A percentile compares a stretch with the other conserved stretches of the same genome.
Conservation (phyloP, 306 rosid species). For the Carpinus fangiana region DNA sequence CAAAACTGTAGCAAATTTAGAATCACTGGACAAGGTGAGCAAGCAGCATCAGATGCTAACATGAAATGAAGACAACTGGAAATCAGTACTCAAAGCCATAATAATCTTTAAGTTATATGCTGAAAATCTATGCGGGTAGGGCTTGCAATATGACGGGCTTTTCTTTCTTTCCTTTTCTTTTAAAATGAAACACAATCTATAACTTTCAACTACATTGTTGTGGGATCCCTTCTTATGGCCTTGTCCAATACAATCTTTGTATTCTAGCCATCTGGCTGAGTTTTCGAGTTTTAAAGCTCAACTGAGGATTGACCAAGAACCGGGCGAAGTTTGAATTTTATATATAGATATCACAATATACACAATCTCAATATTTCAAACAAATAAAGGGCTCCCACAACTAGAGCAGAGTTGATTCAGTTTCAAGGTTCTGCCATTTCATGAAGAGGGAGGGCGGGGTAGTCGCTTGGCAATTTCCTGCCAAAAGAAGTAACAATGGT, state of each 20-base stretch:
- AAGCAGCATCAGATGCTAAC: too few relatives aligned
- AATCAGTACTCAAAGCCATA: too few relatives aligned
- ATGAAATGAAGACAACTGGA: too few relatives aligned
- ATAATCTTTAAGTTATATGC: too few relatives aligned
- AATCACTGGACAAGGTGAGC: too few relatives aligned
- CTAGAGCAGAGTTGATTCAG: not conserved
- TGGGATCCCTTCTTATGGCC: not conserved
- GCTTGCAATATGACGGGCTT: too few relatives aligned
- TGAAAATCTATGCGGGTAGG: too few relatives aligned
- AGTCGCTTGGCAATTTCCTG: constrained; percentile 61
- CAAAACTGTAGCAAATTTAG: too few relatives aligned
- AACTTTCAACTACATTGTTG: not conserved
- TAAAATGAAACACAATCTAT: not conserved
- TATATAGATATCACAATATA: constrained; percentile 21
- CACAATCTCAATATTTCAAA: constrained; percentile 24
- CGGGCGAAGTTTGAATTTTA: not conserved
- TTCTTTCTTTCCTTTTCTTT: not conserved
- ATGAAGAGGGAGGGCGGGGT: constrained; percentile 45
- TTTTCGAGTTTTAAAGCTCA: not conserved
- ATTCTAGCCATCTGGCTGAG: not conserved
- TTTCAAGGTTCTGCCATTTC: constrained; percentile 31
- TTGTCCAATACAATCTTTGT: not conserved
- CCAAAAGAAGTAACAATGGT: not conserved
- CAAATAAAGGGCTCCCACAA: not conserved
- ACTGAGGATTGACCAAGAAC: not conserved